A percentile compares a stretch with the other conserved stretches of the same genome.
These are phyloP conservation scores for Comarum palustre DNA, from an alignment of 306 rosid genomes.

Conservation along the genomic window DNA sequence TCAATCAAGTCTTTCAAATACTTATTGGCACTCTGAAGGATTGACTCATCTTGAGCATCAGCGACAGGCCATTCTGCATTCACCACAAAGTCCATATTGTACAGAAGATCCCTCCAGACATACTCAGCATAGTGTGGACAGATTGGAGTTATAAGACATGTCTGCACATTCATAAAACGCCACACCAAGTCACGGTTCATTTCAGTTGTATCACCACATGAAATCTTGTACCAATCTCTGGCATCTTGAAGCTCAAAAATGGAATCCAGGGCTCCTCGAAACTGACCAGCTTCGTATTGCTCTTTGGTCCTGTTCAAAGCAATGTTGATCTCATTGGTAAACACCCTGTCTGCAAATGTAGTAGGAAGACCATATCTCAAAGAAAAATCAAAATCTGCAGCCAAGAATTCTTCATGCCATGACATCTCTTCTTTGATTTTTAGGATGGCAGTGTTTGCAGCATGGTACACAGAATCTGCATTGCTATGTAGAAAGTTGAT, in stretches of 20 bases:
- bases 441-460: conserved; percentile 84
- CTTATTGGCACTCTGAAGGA: conserved; percentile 66
- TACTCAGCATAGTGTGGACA: conserved; percentile 89
- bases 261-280: conserved; percentile 77
- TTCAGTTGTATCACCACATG: conserved; percentile 67
- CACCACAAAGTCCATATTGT: conserved; percentile 73
- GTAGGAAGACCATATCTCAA: conserved; percentile 74
- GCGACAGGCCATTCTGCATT: conserved; percentile 86
- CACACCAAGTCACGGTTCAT: conserved; percentile 61
- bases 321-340: conserved; percentile 76
- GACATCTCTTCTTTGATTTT: conserved; percentile 75
- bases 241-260: conserved; percentile 89
- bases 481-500: neutral
- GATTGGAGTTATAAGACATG: conserved; percentile 82
- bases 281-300: conserved; percentile 62
- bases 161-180: conserved; percentile 92
- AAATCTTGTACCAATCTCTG: conserved; percentile 76
- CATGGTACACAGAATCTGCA: conserved; percentile 64
- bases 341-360: conserved; percentile 75
- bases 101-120: conserved; percentile 76
- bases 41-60: conserved; percentile 54
- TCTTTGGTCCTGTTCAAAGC: conserved; percentile 74
- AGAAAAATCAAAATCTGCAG: conserved; percentile 47
- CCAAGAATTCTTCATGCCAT: conserved; percentile 71
- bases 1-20: conserved; percentile 76